Evolutionary conservation across 2,329 filamentous ascomycete species (phyloP).

Genomic region (Fusarium decemcellulare): DNA sequence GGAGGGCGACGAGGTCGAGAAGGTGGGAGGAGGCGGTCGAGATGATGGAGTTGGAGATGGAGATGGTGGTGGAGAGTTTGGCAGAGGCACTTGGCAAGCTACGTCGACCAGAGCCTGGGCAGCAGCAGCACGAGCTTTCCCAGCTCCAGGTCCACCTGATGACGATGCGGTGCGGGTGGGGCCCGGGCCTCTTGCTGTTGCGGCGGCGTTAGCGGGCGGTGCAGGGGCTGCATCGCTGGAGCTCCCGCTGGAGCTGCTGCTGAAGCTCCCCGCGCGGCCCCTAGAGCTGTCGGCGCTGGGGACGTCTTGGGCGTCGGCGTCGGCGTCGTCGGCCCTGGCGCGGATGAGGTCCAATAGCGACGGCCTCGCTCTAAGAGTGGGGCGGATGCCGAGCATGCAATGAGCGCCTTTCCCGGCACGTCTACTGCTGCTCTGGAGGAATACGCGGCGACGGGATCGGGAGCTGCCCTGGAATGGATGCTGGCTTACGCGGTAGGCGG

Average conservation of each 20-base stretch:
- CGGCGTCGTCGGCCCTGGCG: conserved; percentile 49
- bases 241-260: conserved; percentile 32
- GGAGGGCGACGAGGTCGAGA: conserved; percentile 41
- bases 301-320: conserved; percentile 24
- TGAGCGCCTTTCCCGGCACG: conserved; percentile 30
- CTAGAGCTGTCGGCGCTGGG: conserved; percentile 21
- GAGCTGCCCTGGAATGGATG: conserved; percentile 4
- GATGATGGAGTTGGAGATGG: conserved; percentile 51
- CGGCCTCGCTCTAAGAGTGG: conserved; percentile 65
- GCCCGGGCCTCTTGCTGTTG: conserved; percentile 16
- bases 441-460: conserved; percentile 16
- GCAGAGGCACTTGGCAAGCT: conserved; percentile 58
- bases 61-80: conserved; percentile 59
- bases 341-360: conserved; percentile 67
- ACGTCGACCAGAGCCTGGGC: conserved; percentile 48
- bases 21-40: conserved; percentile 49
- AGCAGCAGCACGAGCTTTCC: conserved; percentile 26
- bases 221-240: conserved; percentile 40
- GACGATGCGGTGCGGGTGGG: conserved; percentile 47
- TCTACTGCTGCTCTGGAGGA: conserved; percentile 18
- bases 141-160: conserved; percentile 45
- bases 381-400: conserved; percentile 67
- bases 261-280: conserved; percentile 10
- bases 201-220: conserved; percentile 30
- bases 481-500: conserved; percentile 7